These are phyloP conservation scores for Kurtzmaniella quercitrusa DNA, from an alignment of 1,139 yeast genomes.

Conservation along the genomic window DNA sequence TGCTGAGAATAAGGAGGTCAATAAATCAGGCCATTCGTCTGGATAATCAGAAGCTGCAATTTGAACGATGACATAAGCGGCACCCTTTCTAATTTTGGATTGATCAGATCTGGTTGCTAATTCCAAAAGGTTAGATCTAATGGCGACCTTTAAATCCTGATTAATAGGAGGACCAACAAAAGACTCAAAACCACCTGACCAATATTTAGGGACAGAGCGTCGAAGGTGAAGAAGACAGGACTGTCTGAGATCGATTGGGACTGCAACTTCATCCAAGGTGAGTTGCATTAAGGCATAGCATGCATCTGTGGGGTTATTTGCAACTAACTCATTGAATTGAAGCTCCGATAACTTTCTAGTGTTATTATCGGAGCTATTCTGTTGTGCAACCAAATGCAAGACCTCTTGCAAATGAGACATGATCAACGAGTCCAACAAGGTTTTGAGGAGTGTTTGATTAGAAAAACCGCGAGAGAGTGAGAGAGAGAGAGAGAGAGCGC, in stretches of 20 bases:
- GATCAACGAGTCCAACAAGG: no score
- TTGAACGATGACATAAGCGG: conserved; percentile 75
- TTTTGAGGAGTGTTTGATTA: background rate
- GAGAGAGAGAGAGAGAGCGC: background rate
- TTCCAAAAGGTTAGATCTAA: conserved; percentile 49
- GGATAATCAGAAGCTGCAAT: conserved; percentile 91
- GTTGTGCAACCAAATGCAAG: conserved; percentile 23
- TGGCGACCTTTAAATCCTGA: conserved; percentile 45
- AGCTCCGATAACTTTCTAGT: conserved; percentile 33
- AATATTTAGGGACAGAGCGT: conserved; percentile 63
- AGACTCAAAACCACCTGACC: conserved; percentile 85
- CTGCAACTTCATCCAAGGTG: conserved; percentile 11
- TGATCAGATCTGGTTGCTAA: conserved; percentile 49
- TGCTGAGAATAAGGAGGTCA: conserved; percentile 44
- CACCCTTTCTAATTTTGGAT: conserved; percentile 63
- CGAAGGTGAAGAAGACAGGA: conserved; percentile 68
- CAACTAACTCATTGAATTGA: conserved; percentile 24
- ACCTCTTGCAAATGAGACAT: conserved; percentile 4
- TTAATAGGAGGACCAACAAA: conserved; percentile 65
- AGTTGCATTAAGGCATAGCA: conserved; percentile 26
- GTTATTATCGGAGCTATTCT: conserved; percentile 36
- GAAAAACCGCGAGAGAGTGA: background rate
- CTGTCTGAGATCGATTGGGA: conserved; percentile 46
- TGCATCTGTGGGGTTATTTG: conserved; percentile 29
- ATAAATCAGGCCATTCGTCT: conserved; percentile 87